phyloP scores from a whole-genome alignment of 2,329 filamentous ascomycete species.

The Cladorrhinum sp. region DNA sequence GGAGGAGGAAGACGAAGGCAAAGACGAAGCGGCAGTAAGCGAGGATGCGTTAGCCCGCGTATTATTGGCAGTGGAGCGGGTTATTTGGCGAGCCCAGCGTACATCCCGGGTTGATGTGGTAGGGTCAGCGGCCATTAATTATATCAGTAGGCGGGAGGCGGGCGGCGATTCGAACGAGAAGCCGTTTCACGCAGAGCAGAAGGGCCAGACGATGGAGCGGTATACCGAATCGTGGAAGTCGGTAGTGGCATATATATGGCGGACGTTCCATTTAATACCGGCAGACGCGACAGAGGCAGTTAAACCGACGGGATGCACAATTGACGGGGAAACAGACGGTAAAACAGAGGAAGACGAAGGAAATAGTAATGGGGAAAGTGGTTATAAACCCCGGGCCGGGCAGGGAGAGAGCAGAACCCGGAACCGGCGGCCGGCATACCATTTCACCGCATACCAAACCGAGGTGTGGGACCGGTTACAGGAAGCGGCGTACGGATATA shows the following conservation, averaged over 20 bases:
- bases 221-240: background rate
- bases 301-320: no score
- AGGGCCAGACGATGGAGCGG: constrained; percentile 6
- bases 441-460: constrained; percentile 1
- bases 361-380: background rate
- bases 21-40: background rate
- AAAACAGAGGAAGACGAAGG: background rate
- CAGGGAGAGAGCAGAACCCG: constrained; percentile 3
- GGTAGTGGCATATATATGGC: constrained; percentile 10
- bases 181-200: constrained; percentile 7
- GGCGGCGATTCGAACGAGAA: constrained; percentile 8
- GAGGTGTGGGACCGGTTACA: background rate
- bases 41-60: background rate
- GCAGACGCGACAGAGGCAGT: background rate
- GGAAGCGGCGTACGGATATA: background rate
- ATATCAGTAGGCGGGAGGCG: constrained; percentile 3
- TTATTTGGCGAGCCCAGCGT: constrained; percentile 5
- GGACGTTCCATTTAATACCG: background rate
- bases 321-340: no score
- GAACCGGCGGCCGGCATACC: constrained; percentile 3
- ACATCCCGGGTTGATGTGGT: constrained; percentile 1
- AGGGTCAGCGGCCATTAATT: constrained; percentile 8
- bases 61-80: constrained; percentile 6
- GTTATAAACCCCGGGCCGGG: background rate
- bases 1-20: background rate